Evolutionary conservation across 371 early-diverging fungal species (phyloP), one percentile per base, ranked within the genome.

Genomic region (Fennellomyces sp.): DNA sequence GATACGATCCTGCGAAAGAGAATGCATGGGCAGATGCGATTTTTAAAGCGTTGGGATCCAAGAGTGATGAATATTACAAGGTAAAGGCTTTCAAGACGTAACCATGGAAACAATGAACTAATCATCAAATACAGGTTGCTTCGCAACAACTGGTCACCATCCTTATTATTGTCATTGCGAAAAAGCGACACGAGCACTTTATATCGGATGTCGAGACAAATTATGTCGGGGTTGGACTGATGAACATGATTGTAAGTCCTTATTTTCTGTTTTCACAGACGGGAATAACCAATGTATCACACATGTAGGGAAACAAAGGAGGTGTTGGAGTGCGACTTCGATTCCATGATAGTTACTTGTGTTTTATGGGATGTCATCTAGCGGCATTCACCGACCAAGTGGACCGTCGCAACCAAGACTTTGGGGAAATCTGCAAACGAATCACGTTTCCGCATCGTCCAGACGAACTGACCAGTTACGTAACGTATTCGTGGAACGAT

Each of bases 241-340:
- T 93, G 90, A 91, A 90, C 11, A 68, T 92, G 63, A 88, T 95
- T 75, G 89, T 87, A 82, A 65, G 61, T 52, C 53, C 23, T 12
- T 3, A 51, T 30, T 17, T 29, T 8, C 31, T 26, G n/a, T 7
- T 42, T n/a, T 28, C 19, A 52, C 2, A 31, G 36, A 26, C 26
- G 25, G 3, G 50, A 47, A 48, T 49, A 7, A 35, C 21, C 45
- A 15, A 55, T 19, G 28, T 23, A 3, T 19, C 33, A 17, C 5
- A 28, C n/a, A 2, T 27, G 25, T 60, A 92, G 88, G 98, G 96
- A 13, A 98, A 98, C 74, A 98, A 98, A 80, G 98, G 98, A 25
- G 95, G 91, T 2, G 89, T 93, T 3, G 87, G 88, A 4, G 84
- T 95, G 21, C 83, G 95, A 12, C 60, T 96, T 17, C 76, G 85